These are phyloP conservation scores for Auriscalpium vulgare DNA, from an alignment of 768 basidiomycete genomes.

Conservation along the genomic window DNA sequence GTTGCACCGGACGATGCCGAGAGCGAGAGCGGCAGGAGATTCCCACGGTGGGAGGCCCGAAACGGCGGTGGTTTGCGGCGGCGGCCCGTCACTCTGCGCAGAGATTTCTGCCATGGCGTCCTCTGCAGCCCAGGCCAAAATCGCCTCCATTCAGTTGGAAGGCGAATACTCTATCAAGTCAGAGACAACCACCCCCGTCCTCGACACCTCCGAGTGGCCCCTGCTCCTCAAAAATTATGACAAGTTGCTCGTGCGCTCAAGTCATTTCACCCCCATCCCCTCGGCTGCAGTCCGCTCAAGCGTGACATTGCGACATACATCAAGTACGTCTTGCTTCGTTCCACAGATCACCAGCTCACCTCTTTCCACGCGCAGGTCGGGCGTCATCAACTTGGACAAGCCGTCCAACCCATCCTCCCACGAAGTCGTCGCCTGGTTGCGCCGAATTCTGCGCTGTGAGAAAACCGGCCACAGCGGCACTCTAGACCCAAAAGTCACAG, in stretches of 20 bases:
- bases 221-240: conserved; percentile 98
- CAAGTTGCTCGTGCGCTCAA: conserved; percentile 87
- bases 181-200: conserved; percentile 59
- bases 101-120: conserved; percentile 31
- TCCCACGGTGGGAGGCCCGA: neutral
- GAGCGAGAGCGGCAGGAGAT: neutral
- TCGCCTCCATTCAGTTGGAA: conserved; percentile 64
- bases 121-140: conserved; percentile 52
- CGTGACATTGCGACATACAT: conserved; percentile 88
- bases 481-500: conserved; percentile 97
- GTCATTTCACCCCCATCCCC: conserved; percentile 97
- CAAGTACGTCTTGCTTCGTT: conserved; percentile 45
- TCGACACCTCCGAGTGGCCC: conserved; percentile 97
- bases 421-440: conserved; percentile 98
- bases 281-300: conserved; percentile 87
- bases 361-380: conserved; percentile 53
- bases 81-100: neutral
- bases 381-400: conserved; percentile 98
- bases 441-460: conserved; percentile 93
- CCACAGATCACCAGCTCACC: neutral
- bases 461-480: conserved; percentile 99
- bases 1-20: conserved; percentile 20
- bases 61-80: neutral
- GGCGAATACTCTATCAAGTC: conserved; percentile 82
- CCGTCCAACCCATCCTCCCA: conserved; percentile 98